phyloP scores from a whole-genome alignment of 1,139 yeast genomes.

The Citeromyces siamensis region DNA sequence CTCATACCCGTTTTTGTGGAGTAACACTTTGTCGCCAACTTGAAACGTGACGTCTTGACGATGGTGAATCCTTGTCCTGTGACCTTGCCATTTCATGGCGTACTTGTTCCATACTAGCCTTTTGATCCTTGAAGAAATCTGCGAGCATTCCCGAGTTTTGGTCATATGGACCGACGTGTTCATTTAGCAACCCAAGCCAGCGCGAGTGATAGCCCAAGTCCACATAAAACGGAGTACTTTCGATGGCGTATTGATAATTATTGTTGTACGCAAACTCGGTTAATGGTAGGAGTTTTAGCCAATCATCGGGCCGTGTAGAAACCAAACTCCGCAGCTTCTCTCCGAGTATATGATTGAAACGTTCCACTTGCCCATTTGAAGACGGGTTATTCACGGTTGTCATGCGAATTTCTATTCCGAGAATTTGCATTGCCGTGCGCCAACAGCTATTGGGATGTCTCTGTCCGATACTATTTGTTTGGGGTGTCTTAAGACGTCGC shows the following conservation, averaged over 20 bases:
- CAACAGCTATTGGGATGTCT: neutral
- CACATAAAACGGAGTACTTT: neutral
- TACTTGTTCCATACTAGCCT: neutral
- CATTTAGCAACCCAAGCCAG: neutral
- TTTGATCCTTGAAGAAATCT: neutral
- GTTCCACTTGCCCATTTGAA: neutral
- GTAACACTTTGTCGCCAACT: neutral
- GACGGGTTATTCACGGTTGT: neutral
- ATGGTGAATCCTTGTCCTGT: neutral
- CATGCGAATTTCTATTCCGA: neutral
- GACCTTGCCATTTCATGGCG: neutral
- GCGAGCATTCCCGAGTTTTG: neutral
- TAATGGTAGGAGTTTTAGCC: neutral
- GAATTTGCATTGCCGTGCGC: neutral
- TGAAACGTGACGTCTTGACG: neutral
- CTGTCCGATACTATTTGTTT: neutral
- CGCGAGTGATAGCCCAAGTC: neutral
- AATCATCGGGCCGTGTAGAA: neutral
- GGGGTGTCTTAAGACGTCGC: neutral
- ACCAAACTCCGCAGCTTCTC: neutral
- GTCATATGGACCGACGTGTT: neutral
- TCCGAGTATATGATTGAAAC: neutral
- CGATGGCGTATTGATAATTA: neutral
- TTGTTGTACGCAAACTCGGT: neutral
- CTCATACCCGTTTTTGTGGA: neutral